Conservation (phyloP, 1,139 yeast species). For the Scheffersomyces segobiensis region DNA sequence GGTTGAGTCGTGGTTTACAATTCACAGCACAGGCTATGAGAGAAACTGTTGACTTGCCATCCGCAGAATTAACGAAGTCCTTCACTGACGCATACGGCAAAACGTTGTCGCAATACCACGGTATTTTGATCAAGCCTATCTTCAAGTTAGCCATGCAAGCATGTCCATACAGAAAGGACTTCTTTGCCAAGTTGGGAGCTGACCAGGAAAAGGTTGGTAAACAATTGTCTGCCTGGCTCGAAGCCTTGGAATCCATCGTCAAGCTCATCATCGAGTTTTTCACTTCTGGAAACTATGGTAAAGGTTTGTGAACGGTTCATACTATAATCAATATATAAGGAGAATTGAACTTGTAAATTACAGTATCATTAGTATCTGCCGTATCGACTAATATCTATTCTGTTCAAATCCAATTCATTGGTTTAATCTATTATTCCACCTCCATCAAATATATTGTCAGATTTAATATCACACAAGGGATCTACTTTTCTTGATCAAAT, state of each 20-base stretch:
- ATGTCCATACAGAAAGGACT: slow-evolving; percentile 88
- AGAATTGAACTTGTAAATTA: no score
- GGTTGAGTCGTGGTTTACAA: slow-evolving; percentile 85
- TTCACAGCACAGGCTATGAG: slow-evolving; percentile 89
- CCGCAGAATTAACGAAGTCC: slow-evolving; percentile 67
- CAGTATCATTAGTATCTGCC: background rate
- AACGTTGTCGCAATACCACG: slow-evolving; percentile 80
- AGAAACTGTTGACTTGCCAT: slow-evolving; percentile 65
- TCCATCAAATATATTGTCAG: no score
- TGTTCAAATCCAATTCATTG: background rate
- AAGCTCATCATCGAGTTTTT: slow-evolving; percentile 72
- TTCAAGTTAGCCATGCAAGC: slow-evolving; percentile 95
- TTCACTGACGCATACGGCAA: slow-evolving; percentile 81
- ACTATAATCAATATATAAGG: background rate
- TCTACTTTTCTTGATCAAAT: background rate
- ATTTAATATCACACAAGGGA: background rate
- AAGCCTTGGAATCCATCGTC: slow-evolving; percentile 75
- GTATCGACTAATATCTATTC: background rate
- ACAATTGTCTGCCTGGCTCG: slow-evolving; percentile 73
- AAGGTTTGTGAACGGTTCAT: slow-evolving; percentile 59
- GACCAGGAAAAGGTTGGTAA: slow-evolving; percentile 64
- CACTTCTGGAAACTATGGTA: slow-evolving; percentile 80
- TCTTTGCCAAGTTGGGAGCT: slow-evolving; percentile 75
- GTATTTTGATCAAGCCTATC: slow-evolving; percentile 78
- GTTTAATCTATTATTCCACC: no score